A percentile compares a stretch with the other conserved stretches of the same genome.
phyloP scores from a whole-genome alignment of 75 land plant species.

The Selaginella tamariscina region DNA sequence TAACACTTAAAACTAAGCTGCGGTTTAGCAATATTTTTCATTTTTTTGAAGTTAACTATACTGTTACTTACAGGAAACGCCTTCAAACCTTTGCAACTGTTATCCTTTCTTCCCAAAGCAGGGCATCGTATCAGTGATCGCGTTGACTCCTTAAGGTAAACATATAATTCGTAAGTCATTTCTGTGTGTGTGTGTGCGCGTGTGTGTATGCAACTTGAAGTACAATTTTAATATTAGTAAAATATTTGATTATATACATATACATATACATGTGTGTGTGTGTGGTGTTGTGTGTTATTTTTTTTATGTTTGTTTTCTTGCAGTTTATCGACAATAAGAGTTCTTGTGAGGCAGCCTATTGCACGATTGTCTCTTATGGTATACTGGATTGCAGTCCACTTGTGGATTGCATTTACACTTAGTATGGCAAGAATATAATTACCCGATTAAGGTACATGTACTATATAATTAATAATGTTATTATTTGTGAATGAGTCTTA shows the following conservation, averaged over 20 bases:
- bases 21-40: no score
- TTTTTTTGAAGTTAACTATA: no score
- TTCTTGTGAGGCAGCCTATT: constrained; percentile 82
- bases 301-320: constrained; percentile 1
- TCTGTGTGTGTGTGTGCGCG: no score
- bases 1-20: no score
- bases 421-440: constrained; percentile 3
- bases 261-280: no score
- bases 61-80: not conserved
- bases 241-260: no score
- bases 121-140: constrained; percentile 54
- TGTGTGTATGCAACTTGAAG: no score
- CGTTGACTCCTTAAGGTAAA: constrained; percentile 88
- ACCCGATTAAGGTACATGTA: not conserved
- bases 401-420: constrained; percentile 20
- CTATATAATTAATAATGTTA: no score
- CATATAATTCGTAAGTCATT: no score
- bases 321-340: constrained; percentile 83
- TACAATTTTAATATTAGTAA: no score
- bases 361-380: constrained; percentile 65
- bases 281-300: not conserved
- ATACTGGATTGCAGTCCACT: constrained; percentile 76
- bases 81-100: constrained; percentile 73
- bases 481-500: no score
- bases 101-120: constrained; percentile 67